Evolutionary conservation across 495 filamentous ascomycete genomes (phyloP).

Genomic region (Penicillium soppii): DNA sequence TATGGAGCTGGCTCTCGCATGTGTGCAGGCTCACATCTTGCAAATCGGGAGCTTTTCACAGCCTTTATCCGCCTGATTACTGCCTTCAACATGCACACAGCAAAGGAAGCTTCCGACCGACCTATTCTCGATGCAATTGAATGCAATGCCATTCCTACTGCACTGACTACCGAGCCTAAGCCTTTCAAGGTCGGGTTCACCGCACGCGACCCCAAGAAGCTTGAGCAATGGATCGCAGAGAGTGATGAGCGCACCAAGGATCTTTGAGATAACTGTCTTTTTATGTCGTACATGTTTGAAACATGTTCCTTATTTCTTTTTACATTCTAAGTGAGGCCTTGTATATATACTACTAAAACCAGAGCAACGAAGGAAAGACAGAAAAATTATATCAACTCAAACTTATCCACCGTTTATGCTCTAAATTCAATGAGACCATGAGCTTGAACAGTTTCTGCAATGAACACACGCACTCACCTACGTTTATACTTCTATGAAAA

Average conservation of each 20-base stretch:
- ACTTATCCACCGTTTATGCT: too few relatives aligned
- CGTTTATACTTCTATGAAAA: too few relatives aligned
- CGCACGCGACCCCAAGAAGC: conserved; percentile 40
- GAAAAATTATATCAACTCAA: too few relatives aligned
- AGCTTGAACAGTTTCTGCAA: too few relatives aligned
- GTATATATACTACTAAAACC: too few relatives aligned
- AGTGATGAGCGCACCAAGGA: conserved; percentile 60
- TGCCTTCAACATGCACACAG: conserved; percentile 57
- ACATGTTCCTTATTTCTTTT: too few relatives aligned
- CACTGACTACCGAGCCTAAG: conserved; percentile 70
- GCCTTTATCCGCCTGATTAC: conserved; percentile 67
- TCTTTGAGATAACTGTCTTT: conserved; percentile 28
- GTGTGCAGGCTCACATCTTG: conserved; percentile 70
- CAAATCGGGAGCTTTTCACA: conserved; percentile 66
- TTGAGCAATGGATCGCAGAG: conserved; percentile 53
- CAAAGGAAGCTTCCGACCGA: conserved; percentile 38
- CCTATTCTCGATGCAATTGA: conserved; percentile 61
- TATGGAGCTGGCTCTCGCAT: conserved; percentile 71
- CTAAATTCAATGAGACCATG: too few relatives aligned
- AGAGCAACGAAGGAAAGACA: too few relatives aligned
- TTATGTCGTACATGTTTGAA: too few relatives aligned
- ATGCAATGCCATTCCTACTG: conserved; percentile 62
- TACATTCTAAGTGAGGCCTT: too few relatives aligned
- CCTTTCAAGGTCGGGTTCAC: conserved; percentile 61
- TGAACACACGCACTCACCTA: too few relatives aligned